Evolutionary conservation across 108 stramenopile species (phyloP).

Genomic region (Fistulifera pelliculosa): DNA sequence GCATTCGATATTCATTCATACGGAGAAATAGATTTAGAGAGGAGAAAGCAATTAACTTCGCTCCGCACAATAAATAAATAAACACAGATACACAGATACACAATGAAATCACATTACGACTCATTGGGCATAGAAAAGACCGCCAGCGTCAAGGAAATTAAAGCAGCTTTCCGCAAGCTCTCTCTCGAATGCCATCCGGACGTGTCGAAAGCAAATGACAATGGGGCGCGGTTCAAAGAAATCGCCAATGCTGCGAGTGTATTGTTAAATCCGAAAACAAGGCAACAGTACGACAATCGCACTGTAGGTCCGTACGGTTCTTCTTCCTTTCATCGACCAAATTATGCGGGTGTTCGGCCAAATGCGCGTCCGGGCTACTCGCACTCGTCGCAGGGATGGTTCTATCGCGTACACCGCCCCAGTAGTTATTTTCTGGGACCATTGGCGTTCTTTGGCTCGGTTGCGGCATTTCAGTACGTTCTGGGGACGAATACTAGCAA

Average conservation of each 20-base stretch:
- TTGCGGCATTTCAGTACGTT: neutral
- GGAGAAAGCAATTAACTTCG: too few relatives aligned
- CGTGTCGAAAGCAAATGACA: constrained; percentile 26
- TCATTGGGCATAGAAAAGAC: constrained; percentile 58
- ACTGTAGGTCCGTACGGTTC: neutral
- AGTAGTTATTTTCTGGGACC: constrained; percentile 15
- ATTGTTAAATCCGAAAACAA: constrained; percentile 39
- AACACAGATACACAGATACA: neutral
- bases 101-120: constrained; percentile 51
- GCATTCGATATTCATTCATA: too few relatives aligned
- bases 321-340: neutral
- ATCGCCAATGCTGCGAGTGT: constrained; percentile 68
- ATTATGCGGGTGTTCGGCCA: neutral
- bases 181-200: constrained; percentile 92
- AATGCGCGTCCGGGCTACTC: neutral
- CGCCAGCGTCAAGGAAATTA: constrained; percentile 78
- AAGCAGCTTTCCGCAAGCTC: constrained; percentile 84
- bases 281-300: constrained; percentile 44
- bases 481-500: neutral
- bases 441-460: neutral
- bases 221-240: constrained; percentile 55
- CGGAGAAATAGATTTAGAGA: too few relatives aligned
- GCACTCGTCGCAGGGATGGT: too few relatives aligned
- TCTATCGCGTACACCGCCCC: constrained; percentile 16
- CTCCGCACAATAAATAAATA: too few relatives aligned